These are phyloP conservation scores for Chaetomium sp. DNA, from an alignment of 2,329 filamentous ascomycete genomes.

Conservation along the genomic window DNA sequence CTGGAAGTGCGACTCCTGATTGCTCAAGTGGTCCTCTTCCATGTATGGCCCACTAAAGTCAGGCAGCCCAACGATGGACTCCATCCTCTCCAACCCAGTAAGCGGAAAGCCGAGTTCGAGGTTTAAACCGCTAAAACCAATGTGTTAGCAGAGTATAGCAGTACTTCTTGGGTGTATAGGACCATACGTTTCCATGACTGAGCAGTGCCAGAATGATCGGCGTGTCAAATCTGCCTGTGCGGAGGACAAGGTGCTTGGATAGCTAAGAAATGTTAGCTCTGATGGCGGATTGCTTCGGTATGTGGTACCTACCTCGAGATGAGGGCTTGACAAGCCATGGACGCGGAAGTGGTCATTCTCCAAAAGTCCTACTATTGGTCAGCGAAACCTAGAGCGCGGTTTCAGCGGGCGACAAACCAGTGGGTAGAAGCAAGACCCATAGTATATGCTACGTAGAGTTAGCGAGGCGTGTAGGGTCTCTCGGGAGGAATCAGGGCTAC, in stretches of 20 bases:
- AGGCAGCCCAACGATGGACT: constrained; percentile 57
- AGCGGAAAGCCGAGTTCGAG: constrained; percentile 61
- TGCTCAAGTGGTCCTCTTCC: constrained; percentile 51
- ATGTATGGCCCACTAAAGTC: constrained; percentile 53
- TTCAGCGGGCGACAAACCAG: constrained; percentile 43
- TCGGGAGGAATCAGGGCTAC: constrained; percentile 40
- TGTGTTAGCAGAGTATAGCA: constrained; percentile 27
- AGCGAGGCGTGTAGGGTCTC: neutral
- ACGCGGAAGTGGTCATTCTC: constrained; percentile 59
- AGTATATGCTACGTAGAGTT: constrained; percentile 49
- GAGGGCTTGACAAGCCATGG: constrained; percentile 58
- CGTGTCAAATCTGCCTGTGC: constrained; percentile 55
- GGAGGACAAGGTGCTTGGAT: constrained; percentile 50
- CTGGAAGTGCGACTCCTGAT: constrained; percentile 57
- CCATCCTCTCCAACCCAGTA: constrained; percentile 56
- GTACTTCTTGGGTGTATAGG: neutral
- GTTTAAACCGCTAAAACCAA: constrained; percentile 51
- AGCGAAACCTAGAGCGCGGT: neutral
- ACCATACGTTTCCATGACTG: constrained; percentile 55
- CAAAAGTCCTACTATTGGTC: constrained; percentile 56
- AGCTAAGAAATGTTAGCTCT: constrained; percentile 35
- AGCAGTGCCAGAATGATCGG: constrained; percentile 60
- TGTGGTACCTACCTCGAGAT: constrained; percentile 50
- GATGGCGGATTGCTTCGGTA: neutral
- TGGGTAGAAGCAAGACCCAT: constrained; percentile 54